These are phyloP conservation scores for Lactarius hatsudake DNA, from an alignment of 768 basidiomycete genomes.

Conservation along the genomic window DNA sequence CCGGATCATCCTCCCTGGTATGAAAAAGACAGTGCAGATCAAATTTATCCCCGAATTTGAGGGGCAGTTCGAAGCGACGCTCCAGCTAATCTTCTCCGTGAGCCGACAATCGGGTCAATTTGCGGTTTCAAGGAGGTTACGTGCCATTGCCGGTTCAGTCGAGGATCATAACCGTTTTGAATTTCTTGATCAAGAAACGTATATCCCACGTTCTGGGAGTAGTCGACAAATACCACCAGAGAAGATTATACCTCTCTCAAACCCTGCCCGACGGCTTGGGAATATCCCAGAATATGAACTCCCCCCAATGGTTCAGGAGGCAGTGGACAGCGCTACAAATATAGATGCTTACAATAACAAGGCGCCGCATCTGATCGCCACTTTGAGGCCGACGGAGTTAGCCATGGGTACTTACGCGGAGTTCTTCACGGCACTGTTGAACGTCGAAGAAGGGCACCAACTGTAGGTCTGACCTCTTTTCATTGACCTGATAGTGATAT, in stretches of 20 bases:
- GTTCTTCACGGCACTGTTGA: slow-evolving; percentile 12
- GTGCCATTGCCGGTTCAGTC: slow-evolving; percentile 5
- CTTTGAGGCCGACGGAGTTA: background rate
- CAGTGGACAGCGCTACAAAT: background rate
- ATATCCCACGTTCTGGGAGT: background rate
- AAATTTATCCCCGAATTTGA: slow-evolving; percentile 13
- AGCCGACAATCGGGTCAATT: background rate
- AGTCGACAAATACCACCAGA: slow-evolving; percentile 8
- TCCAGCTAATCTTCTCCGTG: slow-evolving; percentile 13
- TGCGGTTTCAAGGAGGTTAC: background rate
- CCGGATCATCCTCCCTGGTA: slow-evolving; percentile 10
- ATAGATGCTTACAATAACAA: background rate
- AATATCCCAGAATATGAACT: slow-evolving; percentile 11
- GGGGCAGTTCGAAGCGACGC: slow-evolving; percentile 11
- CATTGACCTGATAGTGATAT: slow-evolving; percentile 35
- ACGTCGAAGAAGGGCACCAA: slow-evolving; percentile 40
- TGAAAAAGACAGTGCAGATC: background rate
- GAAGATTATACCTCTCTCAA: background rate
- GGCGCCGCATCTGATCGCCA: background rate
- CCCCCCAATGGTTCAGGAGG: background rate
- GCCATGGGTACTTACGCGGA: slow-evolving; percentile 2
- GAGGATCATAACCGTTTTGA: slow-evolving; percentile 16
- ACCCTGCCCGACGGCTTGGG: background rate
- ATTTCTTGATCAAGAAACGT: background rate
- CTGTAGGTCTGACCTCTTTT: slow-evolving; percentile 39